Base-by-base conservation (phyloP, 2,329 filamentous ascomycete species). In the Immersiporthe knoxdaviesiana region DNA sequence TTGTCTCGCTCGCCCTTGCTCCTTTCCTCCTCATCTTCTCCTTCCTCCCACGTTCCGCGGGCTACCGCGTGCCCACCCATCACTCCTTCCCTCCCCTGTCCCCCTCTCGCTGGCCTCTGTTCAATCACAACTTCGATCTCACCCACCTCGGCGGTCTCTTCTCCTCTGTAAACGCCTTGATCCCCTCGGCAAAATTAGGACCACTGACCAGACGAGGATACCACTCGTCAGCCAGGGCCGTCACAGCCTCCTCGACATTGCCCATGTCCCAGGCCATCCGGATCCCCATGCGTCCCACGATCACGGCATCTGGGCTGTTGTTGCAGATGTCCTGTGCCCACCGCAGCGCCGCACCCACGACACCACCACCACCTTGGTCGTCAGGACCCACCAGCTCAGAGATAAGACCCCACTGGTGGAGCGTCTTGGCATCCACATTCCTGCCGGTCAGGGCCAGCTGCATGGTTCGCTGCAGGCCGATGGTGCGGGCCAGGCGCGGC, bases 221-320 rank as follows among this genome's bases (percentile, higher is more conserved):
- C 75, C 74, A 75, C 44, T 73, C 58, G 21, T 72, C 70, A 24
- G 72, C 73, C 35, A 74, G 68, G 5, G 68, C 64, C 27, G 72
- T 58, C 56, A 74, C 73, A 21, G 75, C 73, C 21, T 70, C 71
- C 70, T 75, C 75, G 30, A 75, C 75, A 35, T 70, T 72, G 7
- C 71, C 73, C 35, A 69, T 85, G 74, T 93, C 91, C 91, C 91
- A 94, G 0, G 89, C 91, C 74, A 91, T 79, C 77, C 91, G 87
- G 35, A 96, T 76, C 0, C 92, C 92, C 75, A 89, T 88, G 24
- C 91, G 84, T 68, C 84, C 90, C 16, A 93, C 89, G 74, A 94
- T 88, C 52, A 95, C 86, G 58, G 90, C 85, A 78, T 96, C 92
- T 1, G 92, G 92, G 74, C 90, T 92, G 78, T 91, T 90, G 69